Evolutionary conservation across 2,329 filamentous ascomycete genomes (phyloP), one percentile per base, ranked within the genome.

Genomic region (Monilinia fructigena): DNA sequence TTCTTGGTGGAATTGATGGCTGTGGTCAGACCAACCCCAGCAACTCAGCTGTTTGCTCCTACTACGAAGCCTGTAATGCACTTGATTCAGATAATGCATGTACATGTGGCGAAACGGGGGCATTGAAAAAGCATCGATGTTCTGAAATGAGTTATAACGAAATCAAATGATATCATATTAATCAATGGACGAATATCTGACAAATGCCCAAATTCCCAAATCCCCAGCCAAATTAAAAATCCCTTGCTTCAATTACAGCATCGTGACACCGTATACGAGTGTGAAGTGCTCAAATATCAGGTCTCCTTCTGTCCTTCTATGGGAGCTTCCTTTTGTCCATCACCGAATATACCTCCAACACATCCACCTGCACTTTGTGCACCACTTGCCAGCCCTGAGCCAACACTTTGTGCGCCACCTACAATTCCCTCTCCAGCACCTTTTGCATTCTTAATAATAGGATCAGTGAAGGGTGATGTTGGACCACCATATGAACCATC

Each of bases 401-500:
- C 68, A 60, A 59, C 69, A 20, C 28, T 65, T 65, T 68, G 65
- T 35, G 66, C 66, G 8, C 62, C 64, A 42, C 69, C 67, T 18
- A 48, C 63, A 16, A 68, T 47, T 12, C 68, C 70, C 28, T 69
- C 40, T 7, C 69, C 69, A 20, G 50, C 54, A 58, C 35, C 63
- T 42, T 68, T 56, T 12, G 47, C 68, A n/a, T 66, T 62, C 28
- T 67, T 64, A 5, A 69, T 26, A n/a, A 65, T 50, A 7, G 63
- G 54, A n/a, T 59, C 54, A 11, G 28, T 68, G 26, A 58, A 50
- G 10, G 62, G 38, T 11, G 62, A 55, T 2, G 42, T 55, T 3
- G 69, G 61, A 4, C 69, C 69, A 11, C 69, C 68, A 52, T 86
- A 83, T 48, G 76, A 76, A 26, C 87, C 87, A 23, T 81, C 76